phyloP scores from a whole-genome alignment of 768 basidiomycete genomes.

The Mycena galopus region DNA sequence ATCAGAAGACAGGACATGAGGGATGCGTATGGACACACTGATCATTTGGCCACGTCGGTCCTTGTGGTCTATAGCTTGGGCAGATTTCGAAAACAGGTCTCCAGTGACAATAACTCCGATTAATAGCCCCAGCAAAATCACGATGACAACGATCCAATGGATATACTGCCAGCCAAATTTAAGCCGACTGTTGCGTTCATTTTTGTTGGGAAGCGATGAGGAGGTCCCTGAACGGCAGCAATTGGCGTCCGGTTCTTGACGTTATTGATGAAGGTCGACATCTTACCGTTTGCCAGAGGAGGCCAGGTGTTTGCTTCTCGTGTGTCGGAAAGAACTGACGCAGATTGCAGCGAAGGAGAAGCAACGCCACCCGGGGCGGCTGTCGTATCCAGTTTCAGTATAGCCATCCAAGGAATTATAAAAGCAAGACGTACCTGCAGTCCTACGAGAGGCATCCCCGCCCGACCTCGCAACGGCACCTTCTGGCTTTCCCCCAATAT shows the following conservation, averaged over 20 bases:
- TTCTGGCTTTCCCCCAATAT: background rate
- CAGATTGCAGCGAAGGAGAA: background rate
- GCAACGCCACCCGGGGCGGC: background rate
- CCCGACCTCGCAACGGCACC: slow-evolving; percentile 1
- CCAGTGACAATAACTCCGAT: background rate
- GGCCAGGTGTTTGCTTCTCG: background rate
- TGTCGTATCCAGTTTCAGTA: background rate
- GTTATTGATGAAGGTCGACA: background rate
- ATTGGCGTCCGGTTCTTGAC: background rate
- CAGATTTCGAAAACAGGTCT: slow-evolving; percentile 1
- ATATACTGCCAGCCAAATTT: background rate
- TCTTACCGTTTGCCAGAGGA: background rate
- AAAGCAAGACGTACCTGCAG: background rate
- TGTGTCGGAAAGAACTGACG: background rate
- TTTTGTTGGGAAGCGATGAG: background rate
- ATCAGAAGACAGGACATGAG: background rate
- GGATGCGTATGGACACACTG: background rate
- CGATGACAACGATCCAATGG: background rate
- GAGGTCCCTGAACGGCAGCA: background rate
- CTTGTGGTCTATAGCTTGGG: background rate
- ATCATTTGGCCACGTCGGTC: background rate
- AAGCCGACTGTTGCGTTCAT: background rate
- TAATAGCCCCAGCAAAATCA: background rate
- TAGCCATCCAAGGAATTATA: background rate
- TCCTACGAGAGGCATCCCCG: background rate